These are phyloP conservation scores for Neurospora intermedia DNA, from an alignment of 495 filamentous ascomycete genomes.

Conservation along the genomic window DNA sequence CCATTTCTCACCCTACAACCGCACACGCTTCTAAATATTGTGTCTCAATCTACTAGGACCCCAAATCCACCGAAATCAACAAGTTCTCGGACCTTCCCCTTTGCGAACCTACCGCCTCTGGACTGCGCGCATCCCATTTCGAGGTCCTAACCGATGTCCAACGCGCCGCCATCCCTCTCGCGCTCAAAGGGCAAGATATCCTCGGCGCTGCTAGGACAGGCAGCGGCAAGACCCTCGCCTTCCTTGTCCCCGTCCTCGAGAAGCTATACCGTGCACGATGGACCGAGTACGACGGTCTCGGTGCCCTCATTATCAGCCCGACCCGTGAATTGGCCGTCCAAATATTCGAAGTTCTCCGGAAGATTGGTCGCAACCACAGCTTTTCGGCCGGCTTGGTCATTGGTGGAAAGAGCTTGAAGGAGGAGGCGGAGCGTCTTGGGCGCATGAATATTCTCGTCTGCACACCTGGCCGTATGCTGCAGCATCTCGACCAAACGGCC, in stretches of 20 bases:
- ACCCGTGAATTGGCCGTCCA: conserved; percentile 93
- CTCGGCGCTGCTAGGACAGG: conserved; percentile 96
- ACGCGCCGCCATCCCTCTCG: conserved; percentile 70
- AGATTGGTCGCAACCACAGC: conserved; percentile 77
- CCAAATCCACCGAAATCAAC: conserved; percentile 34
- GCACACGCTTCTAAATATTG: neutral
- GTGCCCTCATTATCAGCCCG: conserved; percentile 85
- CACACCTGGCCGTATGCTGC: conserved; percentile 88
- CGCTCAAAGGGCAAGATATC: conserved; percentile 78
- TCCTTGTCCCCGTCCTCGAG: conserved; percentile 84
- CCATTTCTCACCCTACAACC: neutral
- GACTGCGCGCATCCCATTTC: conserved; percentile 80
- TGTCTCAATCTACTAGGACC: conserved; percentile 20
- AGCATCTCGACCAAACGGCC: conserved; percentile 92
- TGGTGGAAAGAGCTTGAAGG: conserved; percentile 81
- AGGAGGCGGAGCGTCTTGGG: conserved; percentile 76
- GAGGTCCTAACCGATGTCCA: conserved; percentile 88
- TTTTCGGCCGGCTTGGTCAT: conserved; percentile 93
- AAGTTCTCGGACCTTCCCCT: conserved; percentile 78
- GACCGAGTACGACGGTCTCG: conserved; percentile 83
- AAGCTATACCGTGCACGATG: conserved; percentile 87
- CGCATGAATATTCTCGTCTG: conserved; percentile 98
- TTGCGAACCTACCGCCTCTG: conserved; percentile 68
- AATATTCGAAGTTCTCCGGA: conserved; percentile 91
- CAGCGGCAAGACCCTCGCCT: conserved; percentile 91